phyloP scores from a whole-genome alignment of 768 basidiomycete genomes.

The Thelephora aurantiotincta region DNA sequence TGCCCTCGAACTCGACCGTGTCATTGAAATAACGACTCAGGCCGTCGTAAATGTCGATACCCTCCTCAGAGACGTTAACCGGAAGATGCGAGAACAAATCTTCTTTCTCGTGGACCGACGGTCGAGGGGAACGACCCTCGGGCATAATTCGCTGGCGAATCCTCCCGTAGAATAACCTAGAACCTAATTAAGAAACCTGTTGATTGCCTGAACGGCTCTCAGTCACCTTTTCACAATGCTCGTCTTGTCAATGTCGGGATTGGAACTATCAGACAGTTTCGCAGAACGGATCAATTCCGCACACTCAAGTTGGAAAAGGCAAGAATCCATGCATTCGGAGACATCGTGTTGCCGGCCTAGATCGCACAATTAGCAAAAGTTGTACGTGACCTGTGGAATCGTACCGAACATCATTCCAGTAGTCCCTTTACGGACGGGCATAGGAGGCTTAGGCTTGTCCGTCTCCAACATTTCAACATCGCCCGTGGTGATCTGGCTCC shows the following conservation, averaged over 20 bases:
- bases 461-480: slow-evolving; percentile 19
- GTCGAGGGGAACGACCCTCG: slow-evolving; percentile 25
- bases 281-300: slow-evolving; percentile 68
- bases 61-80: slow-evolving; percentile 82
- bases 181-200: not conserved
- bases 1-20: slow-evolving; percentile 74
- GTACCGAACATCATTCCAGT: slow-evolving; percentile 86
- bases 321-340: slow-evolving; percentile 98
- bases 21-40: slow-evolving; percentile 86
- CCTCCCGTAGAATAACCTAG: slow-evolving; percentile 80
- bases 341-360: slow-evolving; percentile 94
- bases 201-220: not conserved
- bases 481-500: slow-evolving; percentile 10
- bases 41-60: slow-evolving; percentile 89
- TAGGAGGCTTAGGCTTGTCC: slow-evolving; percentile 29
- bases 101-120: slow-evolving; percentile 70
- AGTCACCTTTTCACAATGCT: slow-evolving; percentile 75
- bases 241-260: slow-evolving; percentile 34
- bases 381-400: slow-evolving; percentile 9
- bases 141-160: slow-evolving; percentile 44
- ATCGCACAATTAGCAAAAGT: not conserved
- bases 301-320: slow-evolving; percentile 96
- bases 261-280: slow-evolving; percentile 24
- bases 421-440: slow-evolving; percentile 36
- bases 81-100: slow-evolving; percentile 90